Evolutionary conservation across 176 grass and related monocot species (phyloP).

Genomic region (Phragmites australis): DNA sequence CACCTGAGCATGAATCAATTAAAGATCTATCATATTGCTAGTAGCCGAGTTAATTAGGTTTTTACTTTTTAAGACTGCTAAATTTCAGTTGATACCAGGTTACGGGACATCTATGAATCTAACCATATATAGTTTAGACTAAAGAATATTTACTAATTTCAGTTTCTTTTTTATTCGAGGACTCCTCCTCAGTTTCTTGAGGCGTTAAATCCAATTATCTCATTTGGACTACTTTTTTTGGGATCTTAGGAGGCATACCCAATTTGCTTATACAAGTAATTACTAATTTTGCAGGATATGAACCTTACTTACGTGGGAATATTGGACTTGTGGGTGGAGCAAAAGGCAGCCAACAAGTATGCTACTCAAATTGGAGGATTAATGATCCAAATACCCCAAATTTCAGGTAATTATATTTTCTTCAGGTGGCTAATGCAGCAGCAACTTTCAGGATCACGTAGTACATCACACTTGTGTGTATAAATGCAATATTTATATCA

Average conservation of each 20-base stretch:
- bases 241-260: neutral
- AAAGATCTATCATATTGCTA: neutral
- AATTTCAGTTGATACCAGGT: neutral
- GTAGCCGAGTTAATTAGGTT: too few relatives aligned
- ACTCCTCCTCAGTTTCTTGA: too few relatives aligned
- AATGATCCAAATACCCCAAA: neutral
- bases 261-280: neutral
- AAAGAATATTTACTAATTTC: neutral
- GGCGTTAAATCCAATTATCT: neutral
- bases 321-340: neutral
- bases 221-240: neutral
- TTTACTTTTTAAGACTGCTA: neutral
- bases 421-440: neutral
- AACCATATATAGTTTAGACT: neutral
- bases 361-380: neutral
- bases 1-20: neutral
- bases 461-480: neutral
- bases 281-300: neutral
- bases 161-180: too few relatives aligned
- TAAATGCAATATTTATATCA: slow-evolving; percentile 43
- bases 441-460: slow-evolving; percentile 25
- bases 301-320: neutral
- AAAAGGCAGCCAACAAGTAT: neutral
- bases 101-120: neutral
- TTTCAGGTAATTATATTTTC: neutral